Conservation (phyloP, 2,329 filamentous ascomycete species). For the Colletotrichum australisinense region DNA sequence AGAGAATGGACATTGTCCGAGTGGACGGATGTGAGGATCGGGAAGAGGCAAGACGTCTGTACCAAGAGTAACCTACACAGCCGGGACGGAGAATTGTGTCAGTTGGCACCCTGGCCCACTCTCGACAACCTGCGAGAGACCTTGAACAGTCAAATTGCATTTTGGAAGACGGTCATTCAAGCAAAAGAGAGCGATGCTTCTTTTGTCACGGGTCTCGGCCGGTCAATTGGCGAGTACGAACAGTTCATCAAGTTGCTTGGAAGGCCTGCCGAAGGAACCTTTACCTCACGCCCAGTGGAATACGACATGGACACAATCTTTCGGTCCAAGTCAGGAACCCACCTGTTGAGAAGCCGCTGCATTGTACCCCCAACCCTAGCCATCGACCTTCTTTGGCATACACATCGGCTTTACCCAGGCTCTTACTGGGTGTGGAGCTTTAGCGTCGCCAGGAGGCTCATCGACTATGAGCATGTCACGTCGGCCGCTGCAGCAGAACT, state of each 20-base stretch:
- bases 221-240: constrained; percentile 10
- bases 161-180: constrained; percentile 27
- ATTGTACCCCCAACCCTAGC: constrained; percentile 24
- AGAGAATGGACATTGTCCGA: constrained; percentile 15
- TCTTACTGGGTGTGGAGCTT: constrained; percentile 33
- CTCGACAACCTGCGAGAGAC: constrained; percentile 21
- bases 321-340: neutral
- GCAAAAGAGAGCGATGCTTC: constrained; percentile 5
- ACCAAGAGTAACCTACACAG: neutral
- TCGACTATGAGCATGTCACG: constrained; percentile 11
- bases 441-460: constrained; percentile 10
- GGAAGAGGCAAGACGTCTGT: constrained; percentile 11
- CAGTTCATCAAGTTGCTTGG: constrained; percentile 25
- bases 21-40: constrained; percentile 24
- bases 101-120: constrained; percentile 29
- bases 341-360: neutral
- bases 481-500: neutral
- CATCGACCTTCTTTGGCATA: constrained; percentile 34
- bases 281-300: neutral
- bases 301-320: constrained; percentile 22
- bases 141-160: constrained; percentile 21
- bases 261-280: neutral
- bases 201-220: neutral
- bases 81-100: constrained; percentile 8
- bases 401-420: constrained; percentile 31